Conservation (phyloP, 345 rosid species). For the Firmiana major region DNA sequence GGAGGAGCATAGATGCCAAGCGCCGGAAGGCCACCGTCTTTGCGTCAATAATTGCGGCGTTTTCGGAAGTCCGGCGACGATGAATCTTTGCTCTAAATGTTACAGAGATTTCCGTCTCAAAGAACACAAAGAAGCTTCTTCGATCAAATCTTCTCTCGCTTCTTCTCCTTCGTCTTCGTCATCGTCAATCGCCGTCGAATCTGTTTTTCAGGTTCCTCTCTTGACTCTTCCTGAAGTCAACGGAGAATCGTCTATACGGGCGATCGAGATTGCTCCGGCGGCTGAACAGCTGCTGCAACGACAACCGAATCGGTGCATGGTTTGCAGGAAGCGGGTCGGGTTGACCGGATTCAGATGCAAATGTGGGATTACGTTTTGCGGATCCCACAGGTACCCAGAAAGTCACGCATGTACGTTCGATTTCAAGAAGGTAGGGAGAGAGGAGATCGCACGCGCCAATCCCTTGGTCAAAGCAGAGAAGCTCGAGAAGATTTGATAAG, state of each 20-base stretch:
- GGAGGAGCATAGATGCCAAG: slow-evolving; percentile 50
- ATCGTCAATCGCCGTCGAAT: slow-evolving; percentile 17
- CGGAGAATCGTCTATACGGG: neutral
- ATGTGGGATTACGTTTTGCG: slow-evolving; percentile 49
- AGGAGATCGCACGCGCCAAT: slow-evolving; percentile 51
- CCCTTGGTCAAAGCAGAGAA: slow-evolving; percentile 45
- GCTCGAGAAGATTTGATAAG: slow-evolving; percentile 40
- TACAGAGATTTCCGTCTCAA: slow-evolving; percentile 40
- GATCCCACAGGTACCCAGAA: slow-evolving; percentile 52
- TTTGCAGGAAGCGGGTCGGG: slow-evolving; percentile 48
- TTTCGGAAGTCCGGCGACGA: slow-evolving; percentile 45
- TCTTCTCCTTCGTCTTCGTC: slow-evolving; percentile 27
- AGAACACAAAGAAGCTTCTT: slow-evolving; percentile 40
- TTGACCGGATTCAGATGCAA: slow-evolving; percentile 47
- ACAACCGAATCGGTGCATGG: slow-evolving; percentile 44
- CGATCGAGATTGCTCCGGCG: neutral
- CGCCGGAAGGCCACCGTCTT: slow-evolving; percentile 49
- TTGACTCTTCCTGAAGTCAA: slow-evolving; percentile 21
- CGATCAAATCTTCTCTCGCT: slow-evolving; percentile 42
- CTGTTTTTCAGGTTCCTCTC: slow-evolving; percentile 29
- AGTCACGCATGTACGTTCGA: slow-evolving; percentile 44
- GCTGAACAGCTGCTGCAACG: slow-evolving; percentile 2
- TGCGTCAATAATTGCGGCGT: slow-evolving; percentile 54
- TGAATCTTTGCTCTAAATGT: slow-evolving; percentile 58
- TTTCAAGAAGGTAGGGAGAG: slow-evolving; percentile 47